Base-by-base conservation (phyloP, 2,329 filamentous ascomycete genomes). In the Fusarium keratoplasticum region DNA sequence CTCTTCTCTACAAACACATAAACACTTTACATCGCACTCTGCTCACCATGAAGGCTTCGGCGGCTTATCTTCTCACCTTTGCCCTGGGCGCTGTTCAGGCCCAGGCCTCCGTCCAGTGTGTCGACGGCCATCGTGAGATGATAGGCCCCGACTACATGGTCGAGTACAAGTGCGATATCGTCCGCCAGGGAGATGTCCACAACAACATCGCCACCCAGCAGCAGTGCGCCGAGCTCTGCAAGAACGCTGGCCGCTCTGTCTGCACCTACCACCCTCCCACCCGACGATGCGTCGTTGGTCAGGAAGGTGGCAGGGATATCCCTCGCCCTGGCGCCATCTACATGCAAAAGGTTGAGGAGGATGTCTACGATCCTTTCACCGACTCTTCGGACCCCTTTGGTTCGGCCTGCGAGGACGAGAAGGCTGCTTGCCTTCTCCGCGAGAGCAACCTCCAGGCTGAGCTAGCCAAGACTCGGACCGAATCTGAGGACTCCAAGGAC, bases 211-310 rank as follows among this genome's bases (percentile, higher is more conserved):
- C 25, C 1, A 59, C 65, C 2, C 8, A 22, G 2, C 18, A 11
- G 0, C 20, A 66, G 3, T 67, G 65, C 13, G 62, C 65, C 0
- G 7, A 6, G 1, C 42, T 66, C 0, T 67, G 65, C 40, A 29
- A 67, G 1, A 42, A 16, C 31, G 38, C 44, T 0, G 33, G 22
- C 9, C 42, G 64, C 5, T 40, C 64, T 0, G 18, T 66, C 4
- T 67, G 62, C 62, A 22, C 61, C 5, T 67, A 67, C 22, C 65
- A 66, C 4, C 16, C 40, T 5, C 50, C 62, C 0, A 50, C 61
- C 2, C 58, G 8, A 5, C 25, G 50, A 0, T 67, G 65, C 1
- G 31, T 67, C 0, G 65, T 66, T 3, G 29, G 50, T 0, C 25
- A 4, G 1, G 38, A n/a, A 18, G n/a, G 40, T 2, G 65, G 62